Conservation (phyloP, 2,329 filamentous ascomycete species). For the Verticillium zaregamsianum region DNA sequence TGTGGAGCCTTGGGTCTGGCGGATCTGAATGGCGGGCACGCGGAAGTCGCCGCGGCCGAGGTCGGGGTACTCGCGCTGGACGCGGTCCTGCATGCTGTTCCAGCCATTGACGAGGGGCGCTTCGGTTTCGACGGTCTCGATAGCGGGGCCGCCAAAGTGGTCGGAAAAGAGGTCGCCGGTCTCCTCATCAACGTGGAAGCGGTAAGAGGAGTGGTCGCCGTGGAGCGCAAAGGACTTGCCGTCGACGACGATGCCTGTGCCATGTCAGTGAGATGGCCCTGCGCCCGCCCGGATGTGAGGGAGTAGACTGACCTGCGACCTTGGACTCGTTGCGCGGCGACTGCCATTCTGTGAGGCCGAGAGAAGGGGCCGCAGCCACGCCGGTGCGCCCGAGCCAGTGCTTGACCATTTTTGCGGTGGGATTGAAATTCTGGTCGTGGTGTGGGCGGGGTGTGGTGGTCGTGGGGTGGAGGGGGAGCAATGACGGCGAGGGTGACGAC, state of each 20-base stretch:
- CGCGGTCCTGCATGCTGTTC: constrained; percentile 43
- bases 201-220: constrained; percentile 54
- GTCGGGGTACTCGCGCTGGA: constrained; percentile 59
- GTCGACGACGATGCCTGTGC: constrained; percentile 46
- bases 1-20: constrained; percentile 53
- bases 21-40: constrained; percentile 56
- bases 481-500: background rate
- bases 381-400: background rate
- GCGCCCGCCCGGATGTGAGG: background rate
- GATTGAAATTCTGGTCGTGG: background rate
- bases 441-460: background rate
- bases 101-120: constrained; percentile 49
- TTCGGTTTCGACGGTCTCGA: constrained; percentile 37
- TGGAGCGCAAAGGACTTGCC: constrained; percentile 54
- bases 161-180: constrained; percentile 55
- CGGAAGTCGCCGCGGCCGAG: constrained; percentile 61
- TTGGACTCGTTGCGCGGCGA: background rate
- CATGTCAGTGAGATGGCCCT: background rate
- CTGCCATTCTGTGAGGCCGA: background rate
- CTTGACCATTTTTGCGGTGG: background rate
- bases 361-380: background rate
- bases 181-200: constrained; percentile 55
- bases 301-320: background rate
- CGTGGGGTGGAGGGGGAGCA: background rate
- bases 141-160: constrained; percentile 50